Evolutionary conservation across 352 stramenopile genomes (phyloP).

Genomic region (Thalassiosira mediterranea): DNA sequence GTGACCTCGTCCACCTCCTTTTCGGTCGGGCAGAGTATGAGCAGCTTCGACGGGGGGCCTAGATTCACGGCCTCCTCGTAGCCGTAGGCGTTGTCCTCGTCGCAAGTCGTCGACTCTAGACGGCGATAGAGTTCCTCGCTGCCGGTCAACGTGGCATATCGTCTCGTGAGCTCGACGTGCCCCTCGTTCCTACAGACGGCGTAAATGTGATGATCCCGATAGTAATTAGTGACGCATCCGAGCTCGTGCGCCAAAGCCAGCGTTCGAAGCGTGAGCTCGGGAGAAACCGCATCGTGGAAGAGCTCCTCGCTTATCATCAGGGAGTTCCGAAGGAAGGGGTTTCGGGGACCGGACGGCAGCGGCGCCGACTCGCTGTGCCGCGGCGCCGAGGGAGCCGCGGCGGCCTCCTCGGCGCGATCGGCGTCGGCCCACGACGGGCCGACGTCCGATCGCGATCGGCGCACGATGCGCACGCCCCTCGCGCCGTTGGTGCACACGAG

Average conservation of each 20-base stretch:
- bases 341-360: conserved; percentile 8
- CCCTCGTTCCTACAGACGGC: conserved; percentile 39
- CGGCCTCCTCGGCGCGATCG: too few species aligned
- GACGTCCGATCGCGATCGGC: conserved; percentile 20
- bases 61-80: conserved; percentile 31
- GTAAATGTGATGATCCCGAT: conserved; percentile 69
- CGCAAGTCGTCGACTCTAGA: conserved; percentile 16
- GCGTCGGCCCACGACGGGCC: background rate
- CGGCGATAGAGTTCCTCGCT: conserved; percentile 29
- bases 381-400: background rate
- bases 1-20: conserved; percentile 25
- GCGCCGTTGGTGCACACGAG: conserved; percentile 75
- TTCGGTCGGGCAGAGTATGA: conserved; percentile 59
- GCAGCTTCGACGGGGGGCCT: conserved; percentile 59
- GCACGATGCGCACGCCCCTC: conserved; percentile 35
- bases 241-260: conserved; percentile 51
- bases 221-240: conserved; percentile 68
- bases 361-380: conserved; percentile 17
- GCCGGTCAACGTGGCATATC: conserved; percentile 64
- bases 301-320: conserved; percentile 42
- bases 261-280: conserved; percentile 27
- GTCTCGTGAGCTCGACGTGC: conserved; percentile 51
- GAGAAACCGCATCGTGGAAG: conserved; percentile 51
- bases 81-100: conserved; percentile 20
- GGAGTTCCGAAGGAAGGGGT: conserved; percentile 21